Evolutionary conservation across 2,329 filamentous ascomycete genomes (phyloP), one percentile per base, ranked within the genome.

Genomic region (Colletotrichum sp.): DNA sequence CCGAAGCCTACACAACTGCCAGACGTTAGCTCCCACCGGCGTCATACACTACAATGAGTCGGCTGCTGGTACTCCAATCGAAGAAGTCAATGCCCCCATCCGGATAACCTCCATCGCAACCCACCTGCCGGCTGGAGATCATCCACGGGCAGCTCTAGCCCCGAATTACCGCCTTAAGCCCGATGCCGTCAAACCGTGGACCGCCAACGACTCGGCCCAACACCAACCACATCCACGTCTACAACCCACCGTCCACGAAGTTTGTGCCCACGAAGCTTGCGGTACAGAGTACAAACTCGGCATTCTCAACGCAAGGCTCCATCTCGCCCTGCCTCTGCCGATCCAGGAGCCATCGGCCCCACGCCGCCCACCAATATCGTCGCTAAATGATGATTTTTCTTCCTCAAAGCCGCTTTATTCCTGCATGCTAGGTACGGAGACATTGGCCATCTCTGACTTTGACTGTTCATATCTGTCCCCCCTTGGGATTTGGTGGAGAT

Each of bases 321-420:
- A 36, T 64, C 39, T 69, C 64, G 64, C 71, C 71, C 59, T 74
- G 48, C 60, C 32, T 61, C 57, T 60, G 73, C 73, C 59, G 73
- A 75, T 72, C 70, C 32, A 75, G 57, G 70, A 75, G 59, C 63
- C 64, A 66, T 72, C 73, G 73, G 73, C 73, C 70, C 73, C 73
- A 68, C 73, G 57, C 70, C 73, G 73, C 64, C 70, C 32, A 28
- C 64, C 34, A 63, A 43, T 55, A n/a, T 52, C 28, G 48, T 39
- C n/a, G n/a, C 60, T 30, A 30, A 28, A 59, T 26, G 13, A 30
- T 30, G 28, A 28, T 28, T 59, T 61, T 64, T 16, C 4, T 32
- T 8, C 28, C 32, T 43, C 34, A 24, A 43, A 64, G 61, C 32
- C n/a, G 43, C n/a, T 52, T 52, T 52, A 52, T 52, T 52, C 43